Evolutionary conservation across 345 rosid species (phyloP).

Genomic region (Hibiscus syriacus): DNA sequence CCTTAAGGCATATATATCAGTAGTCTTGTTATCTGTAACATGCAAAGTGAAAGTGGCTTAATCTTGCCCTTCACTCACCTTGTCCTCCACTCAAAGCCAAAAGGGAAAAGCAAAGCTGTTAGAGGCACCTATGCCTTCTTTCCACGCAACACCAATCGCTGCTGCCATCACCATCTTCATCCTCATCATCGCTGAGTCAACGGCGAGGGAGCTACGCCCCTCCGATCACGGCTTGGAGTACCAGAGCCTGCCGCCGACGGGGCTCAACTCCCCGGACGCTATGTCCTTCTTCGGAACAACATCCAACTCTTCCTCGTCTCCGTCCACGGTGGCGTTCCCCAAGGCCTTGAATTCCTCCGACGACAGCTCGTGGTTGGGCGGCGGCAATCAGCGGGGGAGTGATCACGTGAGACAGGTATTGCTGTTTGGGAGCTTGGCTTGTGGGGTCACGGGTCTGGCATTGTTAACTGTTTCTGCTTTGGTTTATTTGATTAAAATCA

Average conservation of each 20-base stretch:
- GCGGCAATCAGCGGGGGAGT: conserved; percentile 1
- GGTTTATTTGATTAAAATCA: conserved; percentile 26
- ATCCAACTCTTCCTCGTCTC: not conserved
- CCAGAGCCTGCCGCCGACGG: conserved; percentile 31
- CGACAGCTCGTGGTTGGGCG: conserved; percentile 36
- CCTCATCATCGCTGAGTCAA: conserved; percentile 11
- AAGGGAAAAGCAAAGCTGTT: not conserved
- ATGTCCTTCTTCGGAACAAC: conserved; percentile 42
- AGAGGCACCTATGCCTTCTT: not conserved
- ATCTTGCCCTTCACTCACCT: not conserved
- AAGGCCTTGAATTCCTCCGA: conserved; percentile 33
- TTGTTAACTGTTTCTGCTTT: conserved; percentile 43
- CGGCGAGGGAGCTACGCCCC: conserved; percentile 57
- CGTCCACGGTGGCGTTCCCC: conserved; percentile 34
- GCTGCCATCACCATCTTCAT: conserved; percentile 17
- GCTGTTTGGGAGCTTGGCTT: conserved; percentile 49
- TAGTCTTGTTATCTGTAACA: not conserved
- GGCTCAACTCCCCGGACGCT: conserved; percentile 34
- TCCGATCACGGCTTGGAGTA: conserved; percentile 65
- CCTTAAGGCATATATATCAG: not conserved
- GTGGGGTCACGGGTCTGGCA: conserved; percentile 52
- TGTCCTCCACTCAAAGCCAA: not conserved
- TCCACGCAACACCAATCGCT: not conserved
- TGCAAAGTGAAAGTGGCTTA: not conserved
- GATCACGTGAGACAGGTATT: conserved; percentile 55